Percentiles rank a stretch among this genome's conserved stretches.
Conservation (phyloP, 2,329 filamentous ascomycete species). For the Kalmusia sp. region DNA sequence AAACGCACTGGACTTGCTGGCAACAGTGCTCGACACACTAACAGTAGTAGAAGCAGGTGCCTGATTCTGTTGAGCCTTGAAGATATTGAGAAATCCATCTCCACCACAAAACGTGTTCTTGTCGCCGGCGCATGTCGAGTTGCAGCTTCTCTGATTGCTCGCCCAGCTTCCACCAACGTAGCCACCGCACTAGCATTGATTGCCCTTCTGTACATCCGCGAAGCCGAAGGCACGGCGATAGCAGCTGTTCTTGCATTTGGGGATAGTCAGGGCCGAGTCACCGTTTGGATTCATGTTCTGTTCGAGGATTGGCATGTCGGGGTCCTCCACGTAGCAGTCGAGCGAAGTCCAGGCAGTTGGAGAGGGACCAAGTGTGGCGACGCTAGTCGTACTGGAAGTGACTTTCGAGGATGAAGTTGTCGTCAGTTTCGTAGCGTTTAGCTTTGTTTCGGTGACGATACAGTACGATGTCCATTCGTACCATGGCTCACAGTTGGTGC, state of each 20-base stretch:
- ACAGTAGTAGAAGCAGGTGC: background rate
- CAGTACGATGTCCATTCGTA: constrained; percentile 19
- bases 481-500: constrained; percentile 20
- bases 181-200: constrained; percentile 26
- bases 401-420: constrained; percentile 1
- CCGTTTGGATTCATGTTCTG: constrained; percentile 19
- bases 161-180: constrained; percentile 21
- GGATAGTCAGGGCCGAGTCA: constrained; percentile 13
- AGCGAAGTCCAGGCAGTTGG: constrained; percentile 18
- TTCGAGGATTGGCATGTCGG: constrained; percentile 16
- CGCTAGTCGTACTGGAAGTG: constrained; percentile 10
- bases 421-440: background rate
- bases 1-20: constrained; percentile 2
- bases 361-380: constrained; percentile 15
- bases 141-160: constrained; percentile 21
- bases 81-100: constrained; percentile 18
- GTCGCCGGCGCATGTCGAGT: constrained; percentile 20
- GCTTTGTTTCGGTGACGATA: constrained; percentile 10
- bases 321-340: constrained; percentile 20
- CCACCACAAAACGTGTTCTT: constrained; percentile 21
- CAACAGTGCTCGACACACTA: background rate
- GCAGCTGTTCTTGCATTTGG: constrained; percentile 16
- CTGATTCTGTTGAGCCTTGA: constrained; percentile 13
- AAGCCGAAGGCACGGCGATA: constrained; percentile 11
- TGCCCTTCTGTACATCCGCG: constrained; percentile 20